A percentile compares a stretch with the other conserved stretches of the same genome.
These are phyloP conservation scores for Colletotrichum endophyticum DNA, from an alignment of 2,329 filamentous ascomycete species.

Conservation along the genomic window DNA sequence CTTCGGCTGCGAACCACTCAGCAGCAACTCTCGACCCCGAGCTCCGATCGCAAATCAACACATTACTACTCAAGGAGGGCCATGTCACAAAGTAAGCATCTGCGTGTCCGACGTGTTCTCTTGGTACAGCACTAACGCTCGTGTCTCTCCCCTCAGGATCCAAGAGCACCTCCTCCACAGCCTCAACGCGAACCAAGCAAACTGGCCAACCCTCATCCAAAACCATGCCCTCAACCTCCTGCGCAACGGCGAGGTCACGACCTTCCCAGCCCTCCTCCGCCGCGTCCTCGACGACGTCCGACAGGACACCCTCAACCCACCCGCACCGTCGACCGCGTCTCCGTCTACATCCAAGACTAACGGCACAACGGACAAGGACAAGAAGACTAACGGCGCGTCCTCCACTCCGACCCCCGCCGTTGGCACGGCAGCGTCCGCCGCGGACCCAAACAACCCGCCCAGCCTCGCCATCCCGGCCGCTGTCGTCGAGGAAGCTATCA, in stretches of 20 bases:
- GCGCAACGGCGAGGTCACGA: slow-evolving; percentile 62
- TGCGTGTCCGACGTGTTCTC: not conserved
- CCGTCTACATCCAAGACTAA: slow-evolving; percentile 29
- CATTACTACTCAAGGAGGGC: slow-evolving; percentile 60
- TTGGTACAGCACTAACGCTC: not conserved
- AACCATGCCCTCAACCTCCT: slow-evolving; percentile 64
- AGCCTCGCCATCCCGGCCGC: slow-evolving; percentile 61
- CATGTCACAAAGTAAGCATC: slow-evolving; percentile 60
- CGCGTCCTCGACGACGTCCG: slow-evolving; percentile 68
- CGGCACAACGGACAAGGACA: slow-evolving; percentile 23
- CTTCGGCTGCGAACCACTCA: slow-evolving; percentile 64
- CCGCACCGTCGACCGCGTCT: slow-evolving; percentile 31
- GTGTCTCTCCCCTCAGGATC: slow-evolving; percentile 48
- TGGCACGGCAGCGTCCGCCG: slow-evolving; percentile 11
- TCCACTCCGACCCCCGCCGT: slow-evolving; percentile 1
- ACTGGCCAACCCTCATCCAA: slow-evolving; percentile 68
- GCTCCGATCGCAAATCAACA: slow-evolving; percentile 67
- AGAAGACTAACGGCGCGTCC: slow-evolving; percentile 14
- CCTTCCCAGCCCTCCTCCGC: slow-evolving; percentile 64
- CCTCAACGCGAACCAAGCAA: slow-evolving; percentile 61
- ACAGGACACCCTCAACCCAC: slow-evolving; percentile 46
- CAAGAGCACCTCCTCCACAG: slow-evolving; percentile 68
- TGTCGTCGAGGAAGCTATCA: slow-evolving; percentile 68
- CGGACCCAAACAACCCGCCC: slow-evolving; percentile 25
- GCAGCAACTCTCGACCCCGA: slow-evolving; percentile 66